Evolutionary conservation across 768 basidiomycete genomes (phyloP), one percentile per base, ranked within the genome.

Genomic region (Suillus subluteus): DNA sequence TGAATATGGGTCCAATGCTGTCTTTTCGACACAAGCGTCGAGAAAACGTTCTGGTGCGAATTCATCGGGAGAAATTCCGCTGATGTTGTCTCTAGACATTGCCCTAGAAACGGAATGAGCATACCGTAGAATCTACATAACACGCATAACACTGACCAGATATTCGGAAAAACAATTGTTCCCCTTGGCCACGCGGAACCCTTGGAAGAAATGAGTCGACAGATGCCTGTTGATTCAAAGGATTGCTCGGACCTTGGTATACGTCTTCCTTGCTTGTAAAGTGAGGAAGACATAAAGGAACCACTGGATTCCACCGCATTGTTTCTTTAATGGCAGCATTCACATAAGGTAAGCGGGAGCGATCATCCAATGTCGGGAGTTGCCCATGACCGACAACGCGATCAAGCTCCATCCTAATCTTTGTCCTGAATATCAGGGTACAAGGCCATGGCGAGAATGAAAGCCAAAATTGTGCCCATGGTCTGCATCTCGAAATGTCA

Each of bases 281-380:
- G 18, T 75, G 74, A 38, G 71, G 67, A 32, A 74, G 35, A 37
- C 56, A 68, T 11, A 70, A 41, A 37, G 65, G 65, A 64, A 64
- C 43, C 13, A 30, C 63, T 11, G 65, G 65, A 44, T 62, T 40
- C 82, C 85, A 86, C 26, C 85, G 76, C 12, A 86, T 71, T 6
- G 83, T 73, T 70, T 88, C 87, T 41, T 56, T 59, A 7, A 65
- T 58, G 7, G 55, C 13, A 80, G 85, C 85, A 30, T 79, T 79
- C 18, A 85, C 67, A 65, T 88, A 88, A 0, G 87, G 86, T 7
- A 88, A 76, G 13, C 74, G 73, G 43, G 83, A 73, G 15, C 64
- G 64, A 65, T 65, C 38, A 58, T 58, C 56, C 21, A 38, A n/a
- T 37, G 74, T 72, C 3, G 82, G 82, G n/a, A 82, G 69, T 40